phyloP scores from a whole-genome alignment of 352 stramenopile genomes.

The Phytopythium chamaehyphon region DNA sequence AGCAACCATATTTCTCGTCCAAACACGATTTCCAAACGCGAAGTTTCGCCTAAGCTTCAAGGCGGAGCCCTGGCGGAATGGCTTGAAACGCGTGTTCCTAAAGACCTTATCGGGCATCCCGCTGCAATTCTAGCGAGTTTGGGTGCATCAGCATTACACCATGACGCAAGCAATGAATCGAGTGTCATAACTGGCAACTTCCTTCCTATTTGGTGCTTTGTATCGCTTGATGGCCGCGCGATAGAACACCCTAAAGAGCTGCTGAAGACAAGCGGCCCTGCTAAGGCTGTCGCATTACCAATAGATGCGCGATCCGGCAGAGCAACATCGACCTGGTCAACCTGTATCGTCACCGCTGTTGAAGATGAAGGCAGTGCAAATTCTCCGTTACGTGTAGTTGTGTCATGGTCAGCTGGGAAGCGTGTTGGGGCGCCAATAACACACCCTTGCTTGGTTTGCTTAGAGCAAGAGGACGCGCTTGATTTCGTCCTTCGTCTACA shows the following conservation, averaged over 20 bases:
- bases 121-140: constrained; percentile 15
- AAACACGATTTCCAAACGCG: background rate
- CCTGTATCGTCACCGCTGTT: constrained; percentile 71
- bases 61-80: constrained; percentile 34
- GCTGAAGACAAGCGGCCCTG: constrained; percentile 20
- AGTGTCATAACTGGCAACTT: constrained; percentile 34
- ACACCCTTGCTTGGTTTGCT: constrained; percentile 54
- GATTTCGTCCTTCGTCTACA: constrained; percentile 43
- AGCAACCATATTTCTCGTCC: background rate
- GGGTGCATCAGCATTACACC: background rate
- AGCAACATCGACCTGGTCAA: constrained; percentile 58
- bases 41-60: constrained; percentile 4
- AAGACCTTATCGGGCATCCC: constrained; percentile 40
- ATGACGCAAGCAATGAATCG: background rate
- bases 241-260: constrained; percentile 19
- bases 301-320: constrained; percentile 51
- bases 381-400: constrained; percentile 41
- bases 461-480: constrained; percentile 49
- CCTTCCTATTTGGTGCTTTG: constrained; percentile 69
- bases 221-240: constrained; percentile 43
- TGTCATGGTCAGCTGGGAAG: constrained; percentile 73
- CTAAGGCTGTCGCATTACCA: constrained; percentile 63
- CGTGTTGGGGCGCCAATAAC: constrained; percentile 65
- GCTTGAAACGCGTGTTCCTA: constrained; percentile 40
- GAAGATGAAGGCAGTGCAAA: constrained; percentile 14